A percentile compares a stretch with the other conserved stretches of the same genome.
phyloP scores from a whole-genome alignment of 495 filamentous ascomycete species.

The Poronia punctata region DNA sequence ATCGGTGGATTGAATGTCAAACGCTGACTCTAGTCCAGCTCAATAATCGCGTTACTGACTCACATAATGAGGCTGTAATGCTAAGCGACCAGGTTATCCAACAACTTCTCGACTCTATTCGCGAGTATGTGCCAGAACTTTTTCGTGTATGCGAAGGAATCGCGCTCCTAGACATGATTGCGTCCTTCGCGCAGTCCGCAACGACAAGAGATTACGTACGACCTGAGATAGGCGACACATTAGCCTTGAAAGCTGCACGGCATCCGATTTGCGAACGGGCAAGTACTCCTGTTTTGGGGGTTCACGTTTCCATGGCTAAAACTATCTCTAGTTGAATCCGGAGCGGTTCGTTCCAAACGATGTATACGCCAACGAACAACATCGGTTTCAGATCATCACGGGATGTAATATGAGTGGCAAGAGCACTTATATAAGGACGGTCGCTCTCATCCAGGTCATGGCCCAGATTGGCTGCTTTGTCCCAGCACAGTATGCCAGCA shows the following conservation, averaged over 20 bases:
- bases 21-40: constrained; percentile 75
- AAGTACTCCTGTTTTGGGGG: constrained; percentile 17
- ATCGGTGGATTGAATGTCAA: constrained; percentile 71
- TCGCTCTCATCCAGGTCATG: constrained; percentile 84
- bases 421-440: constrained; percentile 83
- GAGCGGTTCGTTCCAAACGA: constrained; percentile 76
- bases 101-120: constrained; percentile 58
- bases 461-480: constrained; percentile 90
- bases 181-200: constrained; percentile 71
- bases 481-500: constrained; percentile 73
- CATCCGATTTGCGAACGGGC: constrained; percentile 83
- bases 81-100: constrained; percentile 69
- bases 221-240: constrained; percentile 64
- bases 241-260: constrained; percentile 73
- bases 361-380: constrained; percentile 69
- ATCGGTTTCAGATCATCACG: constrained; percentile 86
- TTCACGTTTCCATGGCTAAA: no score
- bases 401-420: constrained; percentile 99
- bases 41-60: constrained; percentile 67
- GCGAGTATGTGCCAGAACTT: constrained; percentile 58
- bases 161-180: constrained; percentile 88
- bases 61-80: constrained; percentile 71
- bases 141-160: constrained; percentile 79
- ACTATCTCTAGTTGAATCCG: constrained; percentile 26
- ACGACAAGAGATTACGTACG: constrained; percentile 73